A percentile compares a stretch with the other conserved stretches of the same genome.
Conservation (phyloP, 805 yeast genomes). For the Nakazawaea ernobii region DNA sequence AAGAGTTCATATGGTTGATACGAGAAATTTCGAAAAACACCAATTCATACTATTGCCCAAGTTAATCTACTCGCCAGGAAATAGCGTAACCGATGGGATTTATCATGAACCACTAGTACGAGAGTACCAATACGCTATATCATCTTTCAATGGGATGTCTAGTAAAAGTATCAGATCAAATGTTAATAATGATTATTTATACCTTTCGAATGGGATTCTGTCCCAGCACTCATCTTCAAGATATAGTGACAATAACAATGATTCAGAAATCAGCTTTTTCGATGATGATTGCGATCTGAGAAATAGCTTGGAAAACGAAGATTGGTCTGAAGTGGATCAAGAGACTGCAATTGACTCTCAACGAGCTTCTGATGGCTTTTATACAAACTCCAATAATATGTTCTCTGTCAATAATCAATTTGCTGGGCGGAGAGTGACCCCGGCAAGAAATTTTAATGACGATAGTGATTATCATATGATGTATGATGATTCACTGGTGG, state of each 20-base stretch:
- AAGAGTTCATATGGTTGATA: conserved; percentile 77
- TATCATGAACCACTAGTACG: conserved; percentile 10
- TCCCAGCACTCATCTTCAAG: not conserved
- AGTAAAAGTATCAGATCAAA: conserved; percentile 1
- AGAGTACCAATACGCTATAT: conserved; percentile 8
- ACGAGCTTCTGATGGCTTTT: conserved; percentile 1
- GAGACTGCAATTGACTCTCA: conserved; percentile 1
- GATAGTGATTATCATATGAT: conserved; percentile 1
- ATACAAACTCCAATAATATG: conserved; percentile 4
- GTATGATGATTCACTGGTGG: conserved; percentile 20
- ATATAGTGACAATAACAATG: not conserved
- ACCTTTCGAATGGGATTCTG: conserved; percentile 8
- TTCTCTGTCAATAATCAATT: conserved; percentile 6
- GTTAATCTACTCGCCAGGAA: conserved; percentile 21
- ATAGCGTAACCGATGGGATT: not conserved
- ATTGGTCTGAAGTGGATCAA: conserved; percentile 8
- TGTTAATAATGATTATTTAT: conserved; percentile 5
- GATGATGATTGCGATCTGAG: conserved; percentile 1
- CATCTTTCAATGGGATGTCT: conserved; percentile 1
- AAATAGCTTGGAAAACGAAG: not conserved
- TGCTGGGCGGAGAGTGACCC: conserved; percentile 2
- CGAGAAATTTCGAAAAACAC: conserved; percentile 66
- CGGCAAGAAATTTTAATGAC: not conserved
- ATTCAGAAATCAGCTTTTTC: not conserved
- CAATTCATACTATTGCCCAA: conserved; percentile 69